Evolutionary conservation across 2,329 filamentous ascomycete species (phyloP).

Genomic region (Delphinella strobiligena): DNA sequence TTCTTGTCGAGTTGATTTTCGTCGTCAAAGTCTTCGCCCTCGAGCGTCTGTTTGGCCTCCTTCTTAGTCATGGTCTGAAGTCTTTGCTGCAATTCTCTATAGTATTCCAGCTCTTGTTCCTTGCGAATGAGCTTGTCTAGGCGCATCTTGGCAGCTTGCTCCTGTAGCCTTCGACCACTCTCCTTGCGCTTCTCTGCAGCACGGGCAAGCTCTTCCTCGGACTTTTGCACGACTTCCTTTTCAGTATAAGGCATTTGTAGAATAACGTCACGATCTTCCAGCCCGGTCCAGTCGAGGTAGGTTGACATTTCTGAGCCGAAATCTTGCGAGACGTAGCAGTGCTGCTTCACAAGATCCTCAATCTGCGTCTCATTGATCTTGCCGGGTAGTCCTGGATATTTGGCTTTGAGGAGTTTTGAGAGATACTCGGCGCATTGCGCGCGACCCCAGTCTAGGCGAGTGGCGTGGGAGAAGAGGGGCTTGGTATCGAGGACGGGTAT

Average conservation of each 20-base stretch:
- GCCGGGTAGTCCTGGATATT: conserved; percentile 80
- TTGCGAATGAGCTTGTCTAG: conserved; percentile 91
- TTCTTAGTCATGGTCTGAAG: conserved; percentile 69
- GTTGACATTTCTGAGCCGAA: conserved; percentile 66
- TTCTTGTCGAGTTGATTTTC: conserved; percentile 74
- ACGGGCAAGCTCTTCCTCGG: conserved; percentile 78
- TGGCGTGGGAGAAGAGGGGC: conserved; percentile 72
- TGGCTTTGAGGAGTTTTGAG: conserved; percentile 75
- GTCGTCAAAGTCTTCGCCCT: conserved; percentile 85
- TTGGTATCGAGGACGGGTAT: conserved; percentile 87
- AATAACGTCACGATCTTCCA: conserved; percentile 80
- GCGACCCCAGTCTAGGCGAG: conserved; percentile 88
- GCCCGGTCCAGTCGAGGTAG: conserved; percentile 80
- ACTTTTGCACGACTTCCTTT: conserved; percentile 81
- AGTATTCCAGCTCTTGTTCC: conserved; percentile 90
- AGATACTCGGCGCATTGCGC: conserved; percentile 84
- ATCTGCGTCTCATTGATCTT: conserved; percentile 80
- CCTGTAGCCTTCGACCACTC: conserved; percentile 78
- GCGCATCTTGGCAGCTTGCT: conserved; percentile 95
- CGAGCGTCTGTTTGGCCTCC: conserved; percentile 72
- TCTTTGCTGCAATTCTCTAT: conserved; percentile 65
- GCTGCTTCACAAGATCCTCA: conserved; percentile 74
- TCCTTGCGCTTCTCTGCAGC: conserved; percentile 93
- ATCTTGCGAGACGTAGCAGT: conserved; percentile 78
- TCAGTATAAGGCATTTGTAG: conserved; percentile 92